These are phyloP conservation scores for Taiozyma sp. DNA, from an alignment of 1,139 yeast genomes.

Conservation along the genomic window DNA sequence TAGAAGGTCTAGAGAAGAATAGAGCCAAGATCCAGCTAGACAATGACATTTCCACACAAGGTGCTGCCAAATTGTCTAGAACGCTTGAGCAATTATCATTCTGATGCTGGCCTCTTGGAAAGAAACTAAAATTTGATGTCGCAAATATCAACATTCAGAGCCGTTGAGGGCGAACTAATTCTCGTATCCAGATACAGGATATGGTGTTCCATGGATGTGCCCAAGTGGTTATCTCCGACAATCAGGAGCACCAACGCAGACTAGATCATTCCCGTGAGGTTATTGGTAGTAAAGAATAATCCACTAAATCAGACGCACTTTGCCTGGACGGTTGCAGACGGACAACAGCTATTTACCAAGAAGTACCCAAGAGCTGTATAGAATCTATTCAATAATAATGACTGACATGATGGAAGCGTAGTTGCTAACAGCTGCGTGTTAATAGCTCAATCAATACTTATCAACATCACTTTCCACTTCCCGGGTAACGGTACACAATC, in stretches of 20 bases:
- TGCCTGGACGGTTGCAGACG: too few species aligned
- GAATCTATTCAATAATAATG: not conserved
- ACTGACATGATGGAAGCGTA: not conserved
- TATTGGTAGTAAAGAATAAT: too few species aligned
- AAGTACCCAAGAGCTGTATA: not conserved
- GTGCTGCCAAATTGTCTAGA: constrained; percentile 66
- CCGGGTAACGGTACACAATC: not conserved
- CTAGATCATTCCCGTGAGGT: too few species aligned
- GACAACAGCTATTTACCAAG: too few species aligned
- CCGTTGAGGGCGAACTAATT: too few species aligned
- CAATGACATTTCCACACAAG: constrained; percentile 43
- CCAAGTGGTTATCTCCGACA: too few species aligned
- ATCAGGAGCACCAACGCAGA: too few species aligned
- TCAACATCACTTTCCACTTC: not conserved
- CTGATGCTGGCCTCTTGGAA: constrained; percentile 21
- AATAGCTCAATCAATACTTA: not conserved
- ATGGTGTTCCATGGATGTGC: too few species aligned
- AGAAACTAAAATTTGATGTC: not conserved
- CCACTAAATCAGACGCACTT: too few species aligned
- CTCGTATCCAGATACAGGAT: too few species aligned
- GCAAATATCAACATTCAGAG: too few species aligned
- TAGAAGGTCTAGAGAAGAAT: constrained; percentile 78
- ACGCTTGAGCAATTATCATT: constrained; percentile 62
- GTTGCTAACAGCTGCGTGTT: not conserved
- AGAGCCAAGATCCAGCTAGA: constrained; percentile 58